These are phyloP conservation scores for Lotmaria passim DNA, from an alignment of 208 protist species.

Conservation along the genomic window DNA sequence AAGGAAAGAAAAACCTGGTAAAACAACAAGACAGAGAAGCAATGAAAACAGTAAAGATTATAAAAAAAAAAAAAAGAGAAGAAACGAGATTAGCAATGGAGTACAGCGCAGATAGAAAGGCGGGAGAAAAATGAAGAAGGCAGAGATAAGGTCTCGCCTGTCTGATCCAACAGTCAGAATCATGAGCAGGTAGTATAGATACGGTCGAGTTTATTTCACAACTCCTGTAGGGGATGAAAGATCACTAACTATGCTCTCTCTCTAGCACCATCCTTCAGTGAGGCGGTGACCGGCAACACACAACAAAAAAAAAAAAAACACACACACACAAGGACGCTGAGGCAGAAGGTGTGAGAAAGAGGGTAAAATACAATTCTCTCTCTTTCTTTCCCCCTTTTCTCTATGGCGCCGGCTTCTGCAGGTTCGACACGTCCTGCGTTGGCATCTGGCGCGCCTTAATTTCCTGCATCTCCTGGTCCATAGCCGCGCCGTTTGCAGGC, in stretches of 20 bases:
- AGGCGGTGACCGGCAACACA: too few relatives aligned
- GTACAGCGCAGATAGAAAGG: background rate
- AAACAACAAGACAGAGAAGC: background rate
- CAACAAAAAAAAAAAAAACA: background rate
- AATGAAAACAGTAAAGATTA: constrained; percentile 15
- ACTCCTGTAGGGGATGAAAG: too few relatives aligned
- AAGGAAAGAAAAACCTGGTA: background rate
- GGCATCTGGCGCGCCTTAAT: constrained; percentile 4
- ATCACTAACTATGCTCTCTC: too few relatives aligned
- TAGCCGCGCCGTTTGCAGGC: background rate
- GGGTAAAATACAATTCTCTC: too few relatives aligned
- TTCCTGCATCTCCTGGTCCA: constrained; percentile 27
- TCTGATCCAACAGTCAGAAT: too few relatives aligned
- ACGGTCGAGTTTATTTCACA: too few relatives aligned
- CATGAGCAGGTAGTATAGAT: too few relatives aligned
- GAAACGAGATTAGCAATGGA: background rate
- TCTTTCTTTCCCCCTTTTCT: background rate
- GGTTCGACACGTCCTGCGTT: background rate
- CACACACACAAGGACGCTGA: background rate
- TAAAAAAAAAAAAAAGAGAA: constrained; percentile 19
- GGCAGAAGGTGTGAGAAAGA: background rate
- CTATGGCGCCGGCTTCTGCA: constrained; percentile 9
- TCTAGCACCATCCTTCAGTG: too few relatives aligned
- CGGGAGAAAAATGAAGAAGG: too few relatives aligned
- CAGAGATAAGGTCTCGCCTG: too few relatives aligned